Evolutionary conservation across 768 basidiomycete genomes (phyloP).

Genomic region (Crassisporium funariophilum): DNA sequence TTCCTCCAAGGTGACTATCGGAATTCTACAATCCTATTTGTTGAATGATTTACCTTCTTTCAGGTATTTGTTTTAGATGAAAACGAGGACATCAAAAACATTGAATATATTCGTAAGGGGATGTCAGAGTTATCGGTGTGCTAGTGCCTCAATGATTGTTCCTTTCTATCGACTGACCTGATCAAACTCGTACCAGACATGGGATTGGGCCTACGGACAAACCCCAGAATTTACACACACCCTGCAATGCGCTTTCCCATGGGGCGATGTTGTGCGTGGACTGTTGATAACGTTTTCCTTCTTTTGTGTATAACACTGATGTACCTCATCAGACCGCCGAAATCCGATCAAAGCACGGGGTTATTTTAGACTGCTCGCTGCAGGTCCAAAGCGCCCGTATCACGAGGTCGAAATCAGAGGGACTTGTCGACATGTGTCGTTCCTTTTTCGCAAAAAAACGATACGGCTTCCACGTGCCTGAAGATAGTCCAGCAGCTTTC

Average conservation of each 20-base stretch:
- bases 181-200: slow-evolving; percentile 53
- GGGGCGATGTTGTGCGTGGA: slow-evolving; percentile 55
- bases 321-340: slow-evolving; percentile 39
- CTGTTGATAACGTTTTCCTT: slow-evolving; percentile 5
- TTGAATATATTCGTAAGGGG: slow-evolving; percentile 66
- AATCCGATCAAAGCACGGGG: slow-evolving; percentile 65
- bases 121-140: slow-evolving; percentile 75
- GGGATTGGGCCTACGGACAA: slow-evolving; percentile 94
- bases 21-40: slow-evolving; percentile 1
- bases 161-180: not conserved
- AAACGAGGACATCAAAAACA: slow-evolving; percentile 41
- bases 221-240: slow-evolving; percentile 90
- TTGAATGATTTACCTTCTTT: not conserved
- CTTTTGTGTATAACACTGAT: not conserved
- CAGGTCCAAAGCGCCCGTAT: slow-evolving; percentile 21
- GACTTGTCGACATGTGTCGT: slow-evolving; percentile 10
- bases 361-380: slow-evolving; percentile 54
- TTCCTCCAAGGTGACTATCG: slow-evolving; percentile 27
- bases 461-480: slow-evolving; percentile 33
- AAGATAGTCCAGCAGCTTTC: not conserved
- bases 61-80: slow-evolving; percentile 49
- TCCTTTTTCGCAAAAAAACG: slow-evolving; percentile 28
- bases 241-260: slow-evolving; percentile 43
- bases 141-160: not conserved
- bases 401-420: slow-evolving; percentile 9